Conservation (phyloP, 2,329 filamentous ascomycete species). For the Cladosporium oxysporum region DNA sequence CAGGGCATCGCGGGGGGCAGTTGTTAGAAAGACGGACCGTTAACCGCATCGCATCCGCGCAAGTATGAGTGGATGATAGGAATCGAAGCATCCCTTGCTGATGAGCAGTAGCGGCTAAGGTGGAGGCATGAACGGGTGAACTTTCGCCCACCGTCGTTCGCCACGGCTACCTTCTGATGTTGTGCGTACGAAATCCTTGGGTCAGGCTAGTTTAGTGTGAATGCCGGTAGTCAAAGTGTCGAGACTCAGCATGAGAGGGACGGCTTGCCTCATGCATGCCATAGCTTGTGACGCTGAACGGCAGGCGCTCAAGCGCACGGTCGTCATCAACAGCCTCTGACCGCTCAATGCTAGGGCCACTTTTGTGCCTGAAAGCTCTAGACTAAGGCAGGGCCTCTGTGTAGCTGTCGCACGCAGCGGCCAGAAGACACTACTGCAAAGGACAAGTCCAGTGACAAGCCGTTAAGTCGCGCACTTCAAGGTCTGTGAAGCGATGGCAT, state of each 20-base stretch:
- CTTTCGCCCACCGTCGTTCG: slow-evolving; percentile 1
- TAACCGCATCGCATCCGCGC: background rate
- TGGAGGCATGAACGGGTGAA: background rate
- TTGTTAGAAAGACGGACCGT: background rate
- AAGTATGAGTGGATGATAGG: slow-evolving; percentile 4
- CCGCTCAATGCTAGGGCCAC: slow-evolving; percentile 14
- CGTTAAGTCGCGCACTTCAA: background rate
- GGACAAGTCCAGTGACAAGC: background rate
- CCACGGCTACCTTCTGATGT: background rate
- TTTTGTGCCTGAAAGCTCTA: background rate
- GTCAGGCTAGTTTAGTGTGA: background rate
- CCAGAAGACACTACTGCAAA: slow-evolving; percentile 2
- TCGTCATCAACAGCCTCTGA: background rate
- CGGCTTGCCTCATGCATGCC: slow-evolving; percentile 4
- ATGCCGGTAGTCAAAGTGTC: background rate
- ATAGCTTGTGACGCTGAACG: background rate
- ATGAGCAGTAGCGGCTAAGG: background rate
- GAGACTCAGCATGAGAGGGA: background rate
- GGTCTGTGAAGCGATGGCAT: background rate
- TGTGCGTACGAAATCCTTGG: background rate
- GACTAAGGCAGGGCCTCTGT: slow-evolving; percentile 11
- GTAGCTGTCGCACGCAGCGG: slow-evolving; percentile 6
- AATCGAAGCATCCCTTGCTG: slow-evolving; percentile 7
- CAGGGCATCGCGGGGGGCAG: background rate
- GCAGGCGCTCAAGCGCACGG: background rate